Conservation (phyloP, 106 monocot species). For the Acorus gramineus region DNA sequence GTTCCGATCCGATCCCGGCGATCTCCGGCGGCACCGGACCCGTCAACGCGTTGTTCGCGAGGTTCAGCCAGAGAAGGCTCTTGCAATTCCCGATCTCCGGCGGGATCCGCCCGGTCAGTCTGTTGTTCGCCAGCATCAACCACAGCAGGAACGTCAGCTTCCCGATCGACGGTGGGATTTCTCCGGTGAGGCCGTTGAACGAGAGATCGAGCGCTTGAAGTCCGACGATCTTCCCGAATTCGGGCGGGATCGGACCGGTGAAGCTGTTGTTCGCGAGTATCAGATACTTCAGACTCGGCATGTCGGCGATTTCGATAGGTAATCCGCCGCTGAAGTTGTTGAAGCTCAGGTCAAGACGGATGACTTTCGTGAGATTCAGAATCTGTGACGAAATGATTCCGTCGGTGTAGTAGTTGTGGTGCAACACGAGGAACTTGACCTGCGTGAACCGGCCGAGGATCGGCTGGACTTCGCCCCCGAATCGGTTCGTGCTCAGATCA, state of each 20-base stretch:
- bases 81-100: constrained; percentile 67
- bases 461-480: constrained; percentile 45
- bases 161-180: constrained; percentile 53
- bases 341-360: constrained; percentile 53
- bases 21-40: constrained; percentile 57
- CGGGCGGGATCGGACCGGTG: constrained; percentile 48
- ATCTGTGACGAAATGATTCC: constrained; percentile 61
- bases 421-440: constrained; percentile 35
- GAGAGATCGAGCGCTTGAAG: constrained; percentile 77
- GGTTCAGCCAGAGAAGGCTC: constrained; percentile 75
- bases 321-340: constrained; percentile 56
- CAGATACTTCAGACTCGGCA: constrained; percentile 45
- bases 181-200: constrained; percentile 45
- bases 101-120: constrained; percentile 58
- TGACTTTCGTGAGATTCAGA: constrained; percentile 27
- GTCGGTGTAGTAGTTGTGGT: constrained; percentile 39
- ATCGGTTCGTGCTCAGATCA: constrained; percentile 62
- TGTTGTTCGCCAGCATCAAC: constrained; percentile 67
- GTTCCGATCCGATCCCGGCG: constrained; percentile 36
- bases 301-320: constrained; percentile 23
- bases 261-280: constrained; percentile 51
- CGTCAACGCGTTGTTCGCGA: constrained; percentile 51
- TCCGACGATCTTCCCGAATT: constrained; percentile 24
- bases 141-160: constrained; percentile 62
- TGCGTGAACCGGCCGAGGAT: constrained; percentile 42